Percentiles rank a stretch among this genome's conserved stretches.
Conservation (phyloP, 768 basidiomycete species). For the Chalciporus pseudorubinellus region DNA sequence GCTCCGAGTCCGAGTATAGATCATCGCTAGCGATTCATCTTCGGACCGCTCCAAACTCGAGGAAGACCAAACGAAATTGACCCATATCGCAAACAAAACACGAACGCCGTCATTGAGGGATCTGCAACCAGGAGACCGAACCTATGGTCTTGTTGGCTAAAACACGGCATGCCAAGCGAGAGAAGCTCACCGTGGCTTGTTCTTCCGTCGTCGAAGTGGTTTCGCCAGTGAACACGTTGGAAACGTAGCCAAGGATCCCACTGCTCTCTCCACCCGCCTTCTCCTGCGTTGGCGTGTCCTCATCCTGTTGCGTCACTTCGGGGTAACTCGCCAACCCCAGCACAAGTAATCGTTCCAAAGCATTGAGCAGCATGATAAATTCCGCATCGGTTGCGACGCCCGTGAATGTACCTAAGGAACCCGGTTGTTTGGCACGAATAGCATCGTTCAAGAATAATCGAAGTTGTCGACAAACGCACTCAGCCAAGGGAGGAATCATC, state of each 20-base stretch:
- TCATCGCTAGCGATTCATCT: slow-evolving; percentile 66
- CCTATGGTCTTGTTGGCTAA: slow-evolving; percentile 30
- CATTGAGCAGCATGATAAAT: slow-evolving; percentile 79
- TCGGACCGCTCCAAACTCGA: slow-evolving; percentile 48
- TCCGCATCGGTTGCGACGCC: slow-evolving; percentile 73
- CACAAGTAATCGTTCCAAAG: slow-evolving; percentile 77
- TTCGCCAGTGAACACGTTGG: slow-evolving; percentile 87
- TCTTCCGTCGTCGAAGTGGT: slow-evolving; percentile 49
- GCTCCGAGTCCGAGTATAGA: slow-evolving; percentile 61
- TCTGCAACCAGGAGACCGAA: slow-evolving; percentile 71
- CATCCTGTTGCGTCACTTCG: slow-evolving; percentile 50
- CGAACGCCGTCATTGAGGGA: slow-evolving; percentile 79
- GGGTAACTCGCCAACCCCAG: slow-evolving; percentile 63
- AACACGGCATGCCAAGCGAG: background rate
- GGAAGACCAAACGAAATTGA: slow-evolving; percentile 50
- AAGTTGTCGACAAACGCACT: slow-evolving; percentile 75
- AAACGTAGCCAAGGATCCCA: slow-evolving; percentile 86
- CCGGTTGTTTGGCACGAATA: slow-evolving; percentile 39
- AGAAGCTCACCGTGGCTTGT: slow-evolving; percentile 50
- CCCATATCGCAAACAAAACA: slow-evolving; percentile 78
- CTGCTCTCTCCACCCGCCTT: slow-evolving; percentile 52
- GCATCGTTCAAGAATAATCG: slow-evolving; percentile 55
- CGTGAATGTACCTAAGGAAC: slow-evolving; percentile 41
- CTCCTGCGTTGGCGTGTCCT: slow-evolving; percentile 52
- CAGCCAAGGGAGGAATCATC: slow-evolving; percentile 70